Evolutionary conservation across 768 basidiomycete genomes (phyloP).

Genomic region (Termitomyces sp.): DNA sequence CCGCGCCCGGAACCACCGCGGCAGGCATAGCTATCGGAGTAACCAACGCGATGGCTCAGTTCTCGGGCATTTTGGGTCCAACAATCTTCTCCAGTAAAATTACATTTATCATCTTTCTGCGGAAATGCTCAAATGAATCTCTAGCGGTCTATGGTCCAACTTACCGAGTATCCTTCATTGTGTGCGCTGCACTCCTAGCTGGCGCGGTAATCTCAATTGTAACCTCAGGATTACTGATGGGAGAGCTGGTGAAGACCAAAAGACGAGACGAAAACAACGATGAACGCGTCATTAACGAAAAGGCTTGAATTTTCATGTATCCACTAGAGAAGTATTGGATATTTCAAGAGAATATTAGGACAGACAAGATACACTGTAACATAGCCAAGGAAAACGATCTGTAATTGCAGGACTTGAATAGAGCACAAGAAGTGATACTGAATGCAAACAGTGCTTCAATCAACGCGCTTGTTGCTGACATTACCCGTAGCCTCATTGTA

Average conservation of each 20-base stretch:
- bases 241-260: slow-evolving; percentile 1
- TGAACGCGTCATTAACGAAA: not conserved
- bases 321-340: not conserved
- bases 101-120: not conserved
- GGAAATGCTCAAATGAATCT: not conserved
- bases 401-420: not conserved
- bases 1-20: slow-evolving; percentile 10
- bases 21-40: slow-evolving; percentile 9
- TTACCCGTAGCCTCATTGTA: slow-evolving; percentile 68
- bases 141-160: slow-evolving; percentile 13
- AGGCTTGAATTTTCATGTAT: not conserved
- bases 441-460: slow-evolving; percentile 30
- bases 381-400: not conserved
- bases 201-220: slow-evolving; percentile 5
- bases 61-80: slow-evolving; percentile 12
- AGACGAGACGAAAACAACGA: not conserved
- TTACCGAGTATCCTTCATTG: slow-evolving; percentile 12
- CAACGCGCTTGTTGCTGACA: slow-evolving; percentile 57
- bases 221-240: slow-evolving; percentile 7
- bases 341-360: not conserved
- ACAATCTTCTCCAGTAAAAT: slow-evolving; percentile 12
- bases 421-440: not conserved
- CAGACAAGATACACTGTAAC: not conserved
- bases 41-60: slow-evolving; percentile 10
- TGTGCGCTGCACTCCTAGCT: slow-evolving; percentile 7